phyloP scores from a whole-genome alignment of 2,329 filamentous ascomycete species.

The Aspergillus aculeatus region DNA sequence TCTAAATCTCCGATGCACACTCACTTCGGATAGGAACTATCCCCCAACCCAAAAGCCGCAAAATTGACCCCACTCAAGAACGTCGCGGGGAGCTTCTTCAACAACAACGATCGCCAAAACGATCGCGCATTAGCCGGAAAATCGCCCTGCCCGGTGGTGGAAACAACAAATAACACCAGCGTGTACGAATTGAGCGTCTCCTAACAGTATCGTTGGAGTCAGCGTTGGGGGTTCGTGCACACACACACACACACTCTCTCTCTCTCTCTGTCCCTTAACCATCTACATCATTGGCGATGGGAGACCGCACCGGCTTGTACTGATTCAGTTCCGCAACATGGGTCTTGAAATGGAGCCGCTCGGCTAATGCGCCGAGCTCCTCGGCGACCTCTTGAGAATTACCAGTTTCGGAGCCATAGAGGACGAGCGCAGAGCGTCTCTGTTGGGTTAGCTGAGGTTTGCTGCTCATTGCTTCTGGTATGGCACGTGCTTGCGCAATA shows the following conservation, averaged over 20 bases:
- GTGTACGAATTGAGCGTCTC: constrained; percentile 36
- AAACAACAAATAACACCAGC: constrained; percentile 69
- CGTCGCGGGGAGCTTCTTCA: constrained; percentile 70
- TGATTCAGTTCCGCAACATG: constrained; percentile 74
- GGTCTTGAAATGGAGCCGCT: constrained; percentile 76
- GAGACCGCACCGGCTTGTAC: constrained; percentile 65
- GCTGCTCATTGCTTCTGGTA: constrained; percentile 26
- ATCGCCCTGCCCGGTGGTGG: constrained; percentile 93
- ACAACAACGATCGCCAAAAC: constrained; percentile 83
- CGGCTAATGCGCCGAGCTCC: constrained; percentile 71
- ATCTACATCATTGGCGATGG: too few species aligned
- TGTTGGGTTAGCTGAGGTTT: constrained; percentile 5
- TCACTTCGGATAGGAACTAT: constrained; percentile 90
- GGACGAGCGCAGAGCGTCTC: constrained; percentile 61
- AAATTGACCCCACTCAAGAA: constrained; percentile 71
- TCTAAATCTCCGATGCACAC: constrained; percentile 28
- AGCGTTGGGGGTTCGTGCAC: not conserved
- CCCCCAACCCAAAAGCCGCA: constrained; percentile 85
- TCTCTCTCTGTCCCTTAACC: not conserved
- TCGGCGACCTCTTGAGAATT: constrained; percentile 89
- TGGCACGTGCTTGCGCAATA: not conserved
- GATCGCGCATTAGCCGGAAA: constrained; percentile 76
- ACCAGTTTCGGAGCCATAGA: constrained; percentile 94
- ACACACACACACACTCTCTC: not conserved
- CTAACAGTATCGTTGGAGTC: constrained; percentile 18